Percentiles rank a stretch among this genome's conserved stretches.
These are phyloP conservation scores for Vanrija sp. DNA, from an alignment of 1,284 basidiomycete species.

Conservation along the genomic window DNA sequence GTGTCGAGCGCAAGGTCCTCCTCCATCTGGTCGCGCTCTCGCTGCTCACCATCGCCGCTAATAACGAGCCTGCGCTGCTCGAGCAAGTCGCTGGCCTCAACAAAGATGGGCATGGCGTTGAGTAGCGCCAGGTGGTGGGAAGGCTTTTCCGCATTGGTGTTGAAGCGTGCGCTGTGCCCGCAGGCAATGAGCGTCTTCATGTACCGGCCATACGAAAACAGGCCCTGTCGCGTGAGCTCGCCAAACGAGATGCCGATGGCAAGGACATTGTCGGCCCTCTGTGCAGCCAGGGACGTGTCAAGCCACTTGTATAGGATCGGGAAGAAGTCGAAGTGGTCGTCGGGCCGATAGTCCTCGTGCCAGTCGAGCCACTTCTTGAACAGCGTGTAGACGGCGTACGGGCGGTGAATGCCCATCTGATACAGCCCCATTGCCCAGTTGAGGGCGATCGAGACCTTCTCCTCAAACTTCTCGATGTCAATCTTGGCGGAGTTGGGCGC, in stretches of 20 bases:
- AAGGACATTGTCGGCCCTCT: constrained; percentile 58
- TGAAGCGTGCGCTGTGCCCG: constrained; percentile 50
- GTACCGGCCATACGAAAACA: constrained; percentile 82
- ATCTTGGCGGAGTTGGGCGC: constrained; percentile 47
- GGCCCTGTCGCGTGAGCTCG: constrained; percentile 66
- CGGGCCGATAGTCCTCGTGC: constrained; percentile 23
- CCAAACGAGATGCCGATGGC: constrained; percentile 71
- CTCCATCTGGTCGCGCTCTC: constrained; percentile 27
- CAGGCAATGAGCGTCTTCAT: constrained; percentile 78
- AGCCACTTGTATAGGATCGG: constrained; percentile 73
- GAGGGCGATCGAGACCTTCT: constrained; percentile 72
- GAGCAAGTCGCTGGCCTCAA: constrained; percentile 37
- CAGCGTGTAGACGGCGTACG: constrained; percentile 73
- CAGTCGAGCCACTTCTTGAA: constrained; percentile 65
- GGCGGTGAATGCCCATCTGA: constrained; percentile 79
- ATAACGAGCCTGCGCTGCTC: constrained; percentile 40
- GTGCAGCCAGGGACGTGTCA: constrained; percentile 63
- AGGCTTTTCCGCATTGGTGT: constrained; percentile 3
- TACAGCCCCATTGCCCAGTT: constrained; percentile 81
- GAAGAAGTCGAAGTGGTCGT: constrained; percentile 39
- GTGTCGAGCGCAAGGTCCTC: constrained; percentile 28
- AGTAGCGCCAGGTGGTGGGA: constrained; percentile 41
- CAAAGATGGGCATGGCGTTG: constrained; percentile 43
- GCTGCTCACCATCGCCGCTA: constrained; percentile 34
- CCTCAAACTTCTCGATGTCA: constrained; percentile 46